Conservation (phyloP, 2,329 filamentous ascomycete genomes). For the Onygena corvina region DNA sequence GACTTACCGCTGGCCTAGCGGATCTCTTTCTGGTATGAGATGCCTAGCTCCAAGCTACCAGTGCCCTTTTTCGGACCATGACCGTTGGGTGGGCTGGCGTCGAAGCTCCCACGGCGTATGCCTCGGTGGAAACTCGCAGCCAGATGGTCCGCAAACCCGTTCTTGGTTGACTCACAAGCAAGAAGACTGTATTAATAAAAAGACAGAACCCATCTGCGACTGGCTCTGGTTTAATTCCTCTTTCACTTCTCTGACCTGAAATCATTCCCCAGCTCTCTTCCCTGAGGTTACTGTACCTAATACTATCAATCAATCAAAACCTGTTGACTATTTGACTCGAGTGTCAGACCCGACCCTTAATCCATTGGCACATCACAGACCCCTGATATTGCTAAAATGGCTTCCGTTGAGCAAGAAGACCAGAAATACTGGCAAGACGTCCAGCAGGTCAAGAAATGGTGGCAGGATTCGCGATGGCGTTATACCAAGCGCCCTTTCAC, state of each 20-base stretch:
- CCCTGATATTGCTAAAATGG: slow-evolving; percentile 22
- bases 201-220: neutral
- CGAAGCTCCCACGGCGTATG: neutral
- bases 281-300: too few relatives aligned
- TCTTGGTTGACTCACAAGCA: slow-evolving; percentile 1
- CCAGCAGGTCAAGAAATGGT: slow-evolving; percentile 83
- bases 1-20: neutral
- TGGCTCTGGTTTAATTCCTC: slow-evolving; percentile 17
- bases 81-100: slow-evolving; percentile 4
- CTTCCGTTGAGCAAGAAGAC: slow-evolving; percentile 53
- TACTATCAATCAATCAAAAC: too few relatives aligned
- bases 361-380: neutral
- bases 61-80: slow-evolving; percentile 5
- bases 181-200: neutral
- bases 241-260: neutral
- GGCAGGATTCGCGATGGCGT: slow-evolving; percentile 82
- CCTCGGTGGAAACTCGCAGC: neutral
- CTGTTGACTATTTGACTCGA: slow-evolving; percentile 12
- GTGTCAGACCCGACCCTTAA: slow-evolving; percentile 12
- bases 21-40: neutral
- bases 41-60: slow-evolving; percentile 1
- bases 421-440: slow-evolving; percentile 70
- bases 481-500: slow-evolving; percentile 87
- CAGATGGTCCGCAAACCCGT: neutral
- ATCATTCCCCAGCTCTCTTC: slow-evolving; percentile 17